phyloP scores from a whole-genome alignment of 306 rosid species.

The Citrullus mucosospermus region DNA sequence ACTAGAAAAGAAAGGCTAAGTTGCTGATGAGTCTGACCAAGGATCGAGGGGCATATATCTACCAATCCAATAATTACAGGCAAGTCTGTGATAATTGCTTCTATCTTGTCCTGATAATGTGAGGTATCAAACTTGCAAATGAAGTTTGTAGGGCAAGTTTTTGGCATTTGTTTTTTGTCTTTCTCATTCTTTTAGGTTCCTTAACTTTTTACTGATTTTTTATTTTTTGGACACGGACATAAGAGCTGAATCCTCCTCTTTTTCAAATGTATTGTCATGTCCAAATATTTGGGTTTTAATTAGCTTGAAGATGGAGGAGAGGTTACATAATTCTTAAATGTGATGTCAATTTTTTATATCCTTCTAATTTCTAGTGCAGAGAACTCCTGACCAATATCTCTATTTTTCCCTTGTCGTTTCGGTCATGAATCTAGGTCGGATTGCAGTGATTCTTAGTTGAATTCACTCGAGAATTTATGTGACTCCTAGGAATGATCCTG shows the following conservation, averaged over 20 bases:
- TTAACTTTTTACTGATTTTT: background rate
- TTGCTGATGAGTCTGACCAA: conserved; percentile 18
- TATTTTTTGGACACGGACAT: background rate
- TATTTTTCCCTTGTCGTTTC: background rate
- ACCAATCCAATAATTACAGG: conserved; percentile 4
- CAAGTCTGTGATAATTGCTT: conserved; percentile 4
- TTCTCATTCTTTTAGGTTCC: conserved; percentile 2
- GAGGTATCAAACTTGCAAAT: background rate
- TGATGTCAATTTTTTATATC: background rate
- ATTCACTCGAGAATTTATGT: background rate
- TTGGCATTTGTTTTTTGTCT: background rate
- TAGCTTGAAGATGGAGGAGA: background rate
- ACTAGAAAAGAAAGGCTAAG: conserved; percentile 6
- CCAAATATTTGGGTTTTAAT: background rate
- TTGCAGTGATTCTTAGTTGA: background rate
- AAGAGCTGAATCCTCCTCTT: background rate
- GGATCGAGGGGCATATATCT: conserved; percentile 9
- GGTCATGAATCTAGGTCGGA: background rate
- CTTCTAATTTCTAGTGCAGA: background rate
- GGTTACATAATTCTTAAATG: background rate
- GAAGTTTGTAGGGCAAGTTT: conserved; percentile 4
- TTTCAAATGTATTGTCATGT: background rate
- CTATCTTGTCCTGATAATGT: background rate
- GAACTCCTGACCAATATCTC: background rate
- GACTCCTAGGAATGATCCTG: background rate